phyloP scores from a whole-genome alignment of 768 basidiomycete genomes.

The Pulveroboletus sp. region DNA sequence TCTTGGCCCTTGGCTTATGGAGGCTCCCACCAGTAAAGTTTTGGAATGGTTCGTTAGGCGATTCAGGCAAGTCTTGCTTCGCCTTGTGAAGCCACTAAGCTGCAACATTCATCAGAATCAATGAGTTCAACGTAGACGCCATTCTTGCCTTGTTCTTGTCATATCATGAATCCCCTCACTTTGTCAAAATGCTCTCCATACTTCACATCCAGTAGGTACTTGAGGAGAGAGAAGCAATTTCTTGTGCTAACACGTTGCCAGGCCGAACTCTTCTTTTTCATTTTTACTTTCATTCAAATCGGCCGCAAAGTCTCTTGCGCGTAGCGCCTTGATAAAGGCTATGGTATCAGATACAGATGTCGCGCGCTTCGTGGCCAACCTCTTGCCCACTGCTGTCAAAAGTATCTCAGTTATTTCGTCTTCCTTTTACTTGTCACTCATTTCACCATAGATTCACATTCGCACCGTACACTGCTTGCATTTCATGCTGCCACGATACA shows the following conservation, averaged over 20 bases:
- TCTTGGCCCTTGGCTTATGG: constrained; percentile 79
- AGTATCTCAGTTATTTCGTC: constrained; percentile 14
- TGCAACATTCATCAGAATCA: constrained; percentile 51
- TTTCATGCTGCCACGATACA: constrained; percentile 82
- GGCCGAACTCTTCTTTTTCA: constrained; percentile 59
- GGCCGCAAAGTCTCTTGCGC: constrained; percentile 70
- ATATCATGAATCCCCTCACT: constrained; percentile 93
- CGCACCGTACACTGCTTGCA: constrained; percentile 72
- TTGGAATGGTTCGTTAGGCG: constrained; percentile 94
- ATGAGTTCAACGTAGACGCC: constrained; percentile 88
- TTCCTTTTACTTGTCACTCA: constrained; percentile 2
- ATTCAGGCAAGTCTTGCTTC: constrained; percentile 65
- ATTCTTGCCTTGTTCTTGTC: constrained; percentile 84
- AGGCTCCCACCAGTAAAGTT: constrained; percentile 76
- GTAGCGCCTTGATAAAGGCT: constrained; percentile 68
- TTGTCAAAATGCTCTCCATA: constrained; percentile 89
- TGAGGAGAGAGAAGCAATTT: not conserved
- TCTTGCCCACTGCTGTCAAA: constrained; percentile 62
- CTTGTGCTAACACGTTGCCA: constrained; percentile 25
- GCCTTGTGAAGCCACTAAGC: not conserved
- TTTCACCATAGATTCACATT: constrained; percentile 29
- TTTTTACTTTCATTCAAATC: constrained; percentile 77
- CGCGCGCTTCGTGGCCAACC: constrained; percentile 63
- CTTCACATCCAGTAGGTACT: constrained; percentile 65
- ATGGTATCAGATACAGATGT: constrained; percentile 73